These are phyloP conservation scores for Favolaschia claudopus DNA, from an alignment of 768 basidiomycete genomes.

Conservation along the genomic window DNA sequence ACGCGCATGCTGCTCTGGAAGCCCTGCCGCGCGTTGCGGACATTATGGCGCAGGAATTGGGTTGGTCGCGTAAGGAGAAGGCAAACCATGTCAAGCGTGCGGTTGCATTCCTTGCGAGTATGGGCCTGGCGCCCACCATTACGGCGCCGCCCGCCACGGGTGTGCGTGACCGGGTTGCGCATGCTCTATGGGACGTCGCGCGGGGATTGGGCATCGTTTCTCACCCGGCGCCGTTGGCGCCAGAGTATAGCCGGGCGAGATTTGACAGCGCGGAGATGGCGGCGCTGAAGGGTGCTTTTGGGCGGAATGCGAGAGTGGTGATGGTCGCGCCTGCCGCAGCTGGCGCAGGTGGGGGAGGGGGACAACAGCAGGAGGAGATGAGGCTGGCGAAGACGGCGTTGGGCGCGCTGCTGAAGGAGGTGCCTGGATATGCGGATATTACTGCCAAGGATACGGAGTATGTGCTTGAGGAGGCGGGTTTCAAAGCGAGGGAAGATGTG, in stretches of 20 bases:
- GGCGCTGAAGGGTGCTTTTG: conserved; percentile 49
- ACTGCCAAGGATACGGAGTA: conserved; percentile 72
- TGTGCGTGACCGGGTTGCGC: conserved; percentile 29
- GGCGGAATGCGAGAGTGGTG: conserved; percentile 40
- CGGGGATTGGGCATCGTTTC: conserved; percentile 54
- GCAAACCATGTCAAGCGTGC: conserved; percentile 64
- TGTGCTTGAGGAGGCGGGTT: conserved; percentile 80
- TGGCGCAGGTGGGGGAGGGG: conserved; percentile 26
- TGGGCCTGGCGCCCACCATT: conserved; percentile 75
- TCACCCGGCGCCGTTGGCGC: conserved; percentile 19
- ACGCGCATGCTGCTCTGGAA: conserved; percentile 83
- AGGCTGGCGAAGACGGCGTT: conserved; percentile 50
- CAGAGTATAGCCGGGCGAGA: conserved; percentile 46
- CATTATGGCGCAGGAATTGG: conserved; percentile 87
- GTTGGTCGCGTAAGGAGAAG: conserved; percentile 73
- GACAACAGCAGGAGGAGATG: conserved; percentile 42
- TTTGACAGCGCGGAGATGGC: conserved; percentile 56
- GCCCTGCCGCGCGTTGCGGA: conserved; percentile 89
- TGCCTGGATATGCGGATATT: conserved; percentile 67
- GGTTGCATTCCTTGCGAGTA: conserved; percentile 75
- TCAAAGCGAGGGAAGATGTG: conserved; percentile 60
- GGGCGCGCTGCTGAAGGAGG: conserved; percentile 50
- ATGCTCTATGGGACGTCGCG: conserved; percentile 39
- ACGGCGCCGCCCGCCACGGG: conserved; percentile 34
- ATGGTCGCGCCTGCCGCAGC: too few relatives aligned